Percentiles rank a stretch among this genome's conserved stretches.
phyloP scores from a whole-genome alignment of 768 basidiomycete genomes.

The Phaffia australis region DNA sequence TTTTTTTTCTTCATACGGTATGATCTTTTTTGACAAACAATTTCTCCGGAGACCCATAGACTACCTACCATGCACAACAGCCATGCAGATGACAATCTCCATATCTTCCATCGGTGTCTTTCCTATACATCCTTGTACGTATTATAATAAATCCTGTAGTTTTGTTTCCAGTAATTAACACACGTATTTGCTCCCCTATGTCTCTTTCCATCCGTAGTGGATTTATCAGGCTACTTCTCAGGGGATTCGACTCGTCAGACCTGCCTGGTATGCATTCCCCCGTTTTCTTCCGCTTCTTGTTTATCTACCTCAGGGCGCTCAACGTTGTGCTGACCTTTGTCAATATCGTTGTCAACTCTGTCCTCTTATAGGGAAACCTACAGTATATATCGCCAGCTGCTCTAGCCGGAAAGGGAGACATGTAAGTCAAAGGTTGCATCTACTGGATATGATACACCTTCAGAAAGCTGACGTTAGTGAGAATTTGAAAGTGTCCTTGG shows the following conservation, averaged over 20 bases:
- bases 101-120: slow-evolving; percentile 7
- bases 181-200: too few relatives aligned
- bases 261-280: slow-evolving; percentile 1
- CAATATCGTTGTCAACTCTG: too few relatives aligned
- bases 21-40: too few relatives aligned
- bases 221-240: slow-evolving; percentile 9
- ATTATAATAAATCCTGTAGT: too few relatives aligned
- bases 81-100: slow-evolving; percentile 15
- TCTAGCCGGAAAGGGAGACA: slow-evolving; percentile 15
- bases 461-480: not conserved
- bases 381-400: not conserved
- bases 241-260: slow-evolving; percentile 9
- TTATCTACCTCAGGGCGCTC: too few relatives aligned
- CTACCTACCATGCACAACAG: slow-evolving; percentile 6
- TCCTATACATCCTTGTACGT: slow-evolving; percentile 13
- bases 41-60: not conserved
- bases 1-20: not conserved
- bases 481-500: slow-evolving; percentile 14
- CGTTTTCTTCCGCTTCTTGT: too few relatives aligned
- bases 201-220: not conserved
- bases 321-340: too few relatives aligned
- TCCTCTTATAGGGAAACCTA: not conserved
- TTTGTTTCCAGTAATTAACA: too few relatives aligned
- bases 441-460: not conserved
- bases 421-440: slow-evolving; percentile 7